A percentile compares a stretch with the other conserved stretches of the same genome.
Conservation (phyloP, 2,329 filamentous ascomycete genomes). For the Phialemonium atrogriseum region DNA sequence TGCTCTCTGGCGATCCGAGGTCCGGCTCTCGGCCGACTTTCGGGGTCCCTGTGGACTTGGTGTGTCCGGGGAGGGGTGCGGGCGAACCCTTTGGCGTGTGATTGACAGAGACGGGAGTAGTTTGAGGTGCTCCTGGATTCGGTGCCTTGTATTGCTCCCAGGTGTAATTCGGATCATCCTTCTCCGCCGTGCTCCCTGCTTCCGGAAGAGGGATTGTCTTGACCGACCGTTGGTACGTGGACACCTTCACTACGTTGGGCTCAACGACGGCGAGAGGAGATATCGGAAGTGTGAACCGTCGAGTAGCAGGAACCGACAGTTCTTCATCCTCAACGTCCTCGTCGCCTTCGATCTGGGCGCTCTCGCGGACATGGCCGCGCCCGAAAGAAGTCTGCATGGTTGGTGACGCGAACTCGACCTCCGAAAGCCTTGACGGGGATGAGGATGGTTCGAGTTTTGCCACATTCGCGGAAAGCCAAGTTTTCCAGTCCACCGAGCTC, state of each 20-base stretch:
- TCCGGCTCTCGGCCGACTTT: too few species aligned
- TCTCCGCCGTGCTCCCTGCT: too few species aligned
- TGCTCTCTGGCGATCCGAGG: too few species aligned
- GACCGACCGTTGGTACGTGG: slow-evolving; percentile 10
- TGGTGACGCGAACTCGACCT: slow-evolving; percentile 16
- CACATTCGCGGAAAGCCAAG: slow-evolving; percentile 28
- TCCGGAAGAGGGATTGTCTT: too few species aligned
- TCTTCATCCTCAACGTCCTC: slow-evolving; percentile 12
- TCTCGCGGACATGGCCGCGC: slow-evolving; percentile 26
- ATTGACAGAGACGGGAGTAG: too few species aligned
- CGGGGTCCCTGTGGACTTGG: too few species aligned
- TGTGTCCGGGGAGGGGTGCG: too few species aligned
- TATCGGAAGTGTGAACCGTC: slow-evolving; percentile 10
- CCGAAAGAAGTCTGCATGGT: slow-evolving; percentile 14
- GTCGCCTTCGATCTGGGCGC: slow-evolving; percentile 25
- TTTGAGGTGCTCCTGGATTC: too few species aligned
- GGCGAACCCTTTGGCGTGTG: too few species aligned
- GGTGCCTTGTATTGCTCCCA: too few species aligned
- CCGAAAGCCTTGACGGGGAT: slow-evolving; percentile 12
- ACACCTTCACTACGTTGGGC: slow-evolving; percentile 15
- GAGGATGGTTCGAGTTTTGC: slow-evolving; percentile 21
- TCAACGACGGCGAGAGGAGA: slow-evolving; percentile 12
- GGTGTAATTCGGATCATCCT: too few species aligned
- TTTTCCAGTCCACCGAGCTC: slow-evolving; percentile 38
- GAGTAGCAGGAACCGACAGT: slow-evolving; percentile 8